Evolutionary conservation across 139 green algal genomes (phyloP), one percentile per base, ranked within the genome.

Genomic region (Chlamydomonas applanata): DNA sequence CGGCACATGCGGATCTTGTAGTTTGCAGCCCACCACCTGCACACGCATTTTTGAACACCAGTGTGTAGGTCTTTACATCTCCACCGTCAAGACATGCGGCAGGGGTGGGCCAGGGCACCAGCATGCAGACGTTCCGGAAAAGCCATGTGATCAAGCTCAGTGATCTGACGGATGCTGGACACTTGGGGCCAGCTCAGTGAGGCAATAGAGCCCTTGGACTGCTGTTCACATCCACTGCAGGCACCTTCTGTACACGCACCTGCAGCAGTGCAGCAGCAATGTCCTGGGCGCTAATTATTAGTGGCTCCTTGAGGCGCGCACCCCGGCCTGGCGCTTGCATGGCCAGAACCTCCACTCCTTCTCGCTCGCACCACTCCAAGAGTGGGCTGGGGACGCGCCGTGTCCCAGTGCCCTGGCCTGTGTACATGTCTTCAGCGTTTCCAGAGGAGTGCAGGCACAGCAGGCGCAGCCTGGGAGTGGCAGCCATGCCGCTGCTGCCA

Each of bases 401-500:
- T 11, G 79, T 29, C 0, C 91, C 93, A 0, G 86, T 93, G 14
- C 93, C 93, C 76, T 97, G 91, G 11, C 76, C 89, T 14, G 88
- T 97, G 75, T 83, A 97, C 88, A 97, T 94, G 76, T 97, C 91
- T 68, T 97, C 93, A 7, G 89, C 87, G 29, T 82, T 96, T 45
- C 93, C 93, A 13, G 93, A 86, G 56, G n/a, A 66, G 54, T 79
- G 80, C 27, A 84, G 80, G 74, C 87, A 94, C 33, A 97, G 27
- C 33, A 96, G 65, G 3, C 83, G 76, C 71, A 89, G 35, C 72
- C 77, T 90, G 81, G 40, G 40, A 19, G 40, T 49, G 7, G 40
- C 7, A 19, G 7, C 40, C 40, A 49, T 49, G 7, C 7, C 7
- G 40, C 40, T 11, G 11, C 40, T 49, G 40, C n/a, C n/a, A n/a